Evolutionary conservation across 2,329 filamentous ascomycete species (phyloP).

Genomic region (Aspergillus phoenicis): DNA sequence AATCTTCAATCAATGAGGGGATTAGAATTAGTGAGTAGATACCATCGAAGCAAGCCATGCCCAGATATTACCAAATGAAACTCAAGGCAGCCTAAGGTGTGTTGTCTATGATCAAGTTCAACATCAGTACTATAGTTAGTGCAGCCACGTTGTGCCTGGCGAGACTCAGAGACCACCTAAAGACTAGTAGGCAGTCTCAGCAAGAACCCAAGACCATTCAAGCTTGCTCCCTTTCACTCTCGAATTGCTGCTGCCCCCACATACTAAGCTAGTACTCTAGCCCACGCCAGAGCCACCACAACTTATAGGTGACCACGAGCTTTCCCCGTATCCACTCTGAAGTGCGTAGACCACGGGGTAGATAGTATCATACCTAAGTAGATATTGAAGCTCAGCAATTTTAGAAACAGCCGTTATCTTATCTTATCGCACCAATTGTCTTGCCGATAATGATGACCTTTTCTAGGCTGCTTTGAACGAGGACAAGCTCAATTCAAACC

Average conservation of each 20-base stretch:
- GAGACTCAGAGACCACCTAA: neutral
- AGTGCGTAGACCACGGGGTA: neutral
- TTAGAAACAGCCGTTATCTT: neutral
- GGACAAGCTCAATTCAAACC: neutral
- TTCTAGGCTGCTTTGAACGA: neutral
- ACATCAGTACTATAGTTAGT: too few relatives aligned
- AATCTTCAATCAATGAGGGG: too few relatives aligned
- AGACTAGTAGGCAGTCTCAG: neutral
- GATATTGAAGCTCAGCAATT: neutral
- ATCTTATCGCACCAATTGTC: neutral
- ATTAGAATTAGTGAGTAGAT: neutral
- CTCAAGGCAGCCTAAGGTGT: too few relatives aligned
- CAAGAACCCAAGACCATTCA: neutral
- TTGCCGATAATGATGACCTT: neutral
- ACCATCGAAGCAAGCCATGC: neutral
- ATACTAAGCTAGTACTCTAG: neutral
- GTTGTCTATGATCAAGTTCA: too few relatives aligned
- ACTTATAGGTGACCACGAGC: neutral
- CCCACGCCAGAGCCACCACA: neutral
- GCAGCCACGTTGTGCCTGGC: too few relatives aligned
- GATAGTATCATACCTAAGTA: neutral
- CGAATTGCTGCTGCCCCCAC: neutral
- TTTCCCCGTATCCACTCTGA: neutral
- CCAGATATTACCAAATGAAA: too few relatives aligned
- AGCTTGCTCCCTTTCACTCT: neutral